Conservation (phyloP, 1,139 yeast species). For the Neolecta irregularis region DNA sequence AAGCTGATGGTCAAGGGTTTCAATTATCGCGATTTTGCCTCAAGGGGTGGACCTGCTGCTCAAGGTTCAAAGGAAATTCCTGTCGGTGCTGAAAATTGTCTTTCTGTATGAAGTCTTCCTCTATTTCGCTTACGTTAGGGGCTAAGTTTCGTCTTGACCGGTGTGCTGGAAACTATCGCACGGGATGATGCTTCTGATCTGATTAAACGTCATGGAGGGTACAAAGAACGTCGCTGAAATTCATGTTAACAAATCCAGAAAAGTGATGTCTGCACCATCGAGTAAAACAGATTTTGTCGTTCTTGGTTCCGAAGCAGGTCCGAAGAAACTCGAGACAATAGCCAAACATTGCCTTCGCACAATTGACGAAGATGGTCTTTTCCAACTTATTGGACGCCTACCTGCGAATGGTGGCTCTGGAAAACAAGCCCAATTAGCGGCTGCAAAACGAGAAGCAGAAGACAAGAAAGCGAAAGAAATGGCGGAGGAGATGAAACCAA, state of each 20-base stretch:
- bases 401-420: slow-evolving; percentile 89
- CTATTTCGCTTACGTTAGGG: slow-evolving; percentile 30
- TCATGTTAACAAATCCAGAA: slow-evolving; percentile 18
- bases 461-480: slow-evolving; percentile 26
- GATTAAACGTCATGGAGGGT: slow-evolving; percentile 81
- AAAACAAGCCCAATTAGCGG: slow-evolving; percentile 56
- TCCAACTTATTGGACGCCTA: slow-evolving; percentile 57
- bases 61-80: slow-evolving; percentile 17
- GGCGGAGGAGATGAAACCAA: slow-evolving; percentile 26
- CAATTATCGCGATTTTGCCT: neutral
- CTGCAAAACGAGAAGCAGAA: slow-evolving; percentile 51
- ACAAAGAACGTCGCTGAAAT: neutral
- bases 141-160: slow-evolving; percentile 83
- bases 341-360: slow-evolving; percentile 59
- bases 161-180: slow-evolving; percentile 64
- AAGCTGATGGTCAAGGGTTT: neutral
- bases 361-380: slow-evolving; percentile 74
- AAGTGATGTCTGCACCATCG: slow-evolving; percentile 74
- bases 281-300: slow-evolving; percentile 80
- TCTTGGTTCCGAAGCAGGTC: slow-evolving; percentile 93
- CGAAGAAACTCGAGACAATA: slow-evolving; percentile 77
- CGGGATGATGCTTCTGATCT: slow-evolving; percentile 60
- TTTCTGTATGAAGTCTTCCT: slow-evolving; percentile 7
- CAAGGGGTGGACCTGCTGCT: too few relatives aligned
- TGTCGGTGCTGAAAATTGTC: slow-evolving; percentile 17